Base-by-base conservation (phyloP, 345 rosid species). In the Bruguiera sexangula region DNA sequence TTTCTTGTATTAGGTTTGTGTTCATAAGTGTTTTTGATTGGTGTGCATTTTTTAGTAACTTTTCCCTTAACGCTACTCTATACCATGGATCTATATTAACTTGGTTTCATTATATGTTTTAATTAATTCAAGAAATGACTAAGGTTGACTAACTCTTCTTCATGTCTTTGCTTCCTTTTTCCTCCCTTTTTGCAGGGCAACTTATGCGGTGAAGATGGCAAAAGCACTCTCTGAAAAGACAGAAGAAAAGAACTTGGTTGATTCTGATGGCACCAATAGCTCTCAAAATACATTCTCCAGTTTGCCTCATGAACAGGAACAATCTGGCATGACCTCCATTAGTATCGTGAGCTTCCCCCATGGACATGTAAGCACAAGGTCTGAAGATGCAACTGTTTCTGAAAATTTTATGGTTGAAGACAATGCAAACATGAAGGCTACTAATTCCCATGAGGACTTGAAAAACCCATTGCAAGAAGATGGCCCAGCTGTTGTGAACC, bases 1-100 rank as follows among this genome's bases (percentile, higher is more conserved):
- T 96, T 81, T 92, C 97, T 70, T 96, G 99, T 76, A 83, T 85
- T 77, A 92, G 99, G 99, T 96, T 73, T 76, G 94, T 81, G 55
- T 69, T 75, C 30, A 69, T 63, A 62, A 70, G 31, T 64, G 73
- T 69, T 69, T 59, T 11, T 56, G 30, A 56, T 22, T 22, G 11
- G 30, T 56, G 6, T 56, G 59, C 52, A 72, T 51, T 57, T 65
- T 70, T 39, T 16, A 16, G 30, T 60, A 9, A 5, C n/a, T 19
- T 24, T 61, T 56, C 60, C 65, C 62, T 63, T 43, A 58, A 73
- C 4, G 30, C 55, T 19, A 21, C 9, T 2, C 16, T 62, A 34
- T 43, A 63, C 64, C 48, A 67, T 69, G 61, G 39, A 60, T 51
- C 32, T 21, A 15, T 16, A 30, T 39, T 48, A 56, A 1, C 24